Base-by-base conservation (phyloP, 2,329 filamentous ascomycete species). In the Diaporthe helianthi region DNA sequence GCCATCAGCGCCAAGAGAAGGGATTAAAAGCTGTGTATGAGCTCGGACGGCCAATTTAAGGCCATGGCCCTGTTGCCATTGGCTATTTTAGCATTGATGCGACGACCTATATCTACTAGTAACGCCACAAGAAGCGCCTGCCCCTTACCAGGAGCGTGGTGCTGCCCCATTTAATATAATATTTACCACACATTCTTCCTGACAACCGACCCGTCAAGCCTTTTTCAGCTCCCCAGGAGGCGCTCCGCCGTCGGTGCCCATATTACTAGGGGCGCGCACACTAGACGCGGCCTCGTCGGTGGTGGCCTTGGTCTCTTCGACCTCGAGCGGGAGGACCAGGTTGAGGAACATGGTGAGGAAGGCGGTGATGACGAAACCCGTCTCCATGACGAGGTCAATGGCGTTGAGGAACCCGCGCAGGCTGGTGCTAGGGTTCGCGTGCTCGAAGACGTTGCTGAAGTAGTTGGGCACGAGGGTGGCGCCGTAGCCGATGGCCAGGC, bases 361-460 rank as follows among this genome's bases (percentile, higher is more conserved):
- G 0, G 92, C 94, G 0, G 92, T 91, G 24, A 97, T 84, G 0
- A 90, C 90, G 72, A 92, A 92, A 0, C 92, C 91, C 0, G 91
- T 93, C 80, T 91, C 87, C 87, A 93, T 90, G 69, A 94, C 83
- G 49, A 94, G 81, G 5, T 86, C 84, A 69, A 93, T 89, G 64
- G 92, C 92, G 74, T 94, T 90, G 70, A 92, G 86, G 79, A 96
- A 93, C 2, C 93, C 93, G 55, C 85, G 80, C 2, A 95, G 86
- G 4, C 87, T 85, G 79, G 94, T 93, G 70, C 84, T 79, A 13
- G 44, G 44, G 36, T 38, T 38, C 44, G 92, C 92, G 0, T 78
- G 76, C 76, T 94, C 91, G 77, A 96, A 93, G 65, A 96, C 87
- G 71, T 87, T 84, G 70, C 81, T 78, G 76, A 93, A 93, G 83